A percentile compares a stretch with the other conserved stretches of the same genome.
Evolutionary conservation across 2,329 filamentous ascomycete genomes (phyloP).

Genomic region (Aspergillus cejpii): DNA sequence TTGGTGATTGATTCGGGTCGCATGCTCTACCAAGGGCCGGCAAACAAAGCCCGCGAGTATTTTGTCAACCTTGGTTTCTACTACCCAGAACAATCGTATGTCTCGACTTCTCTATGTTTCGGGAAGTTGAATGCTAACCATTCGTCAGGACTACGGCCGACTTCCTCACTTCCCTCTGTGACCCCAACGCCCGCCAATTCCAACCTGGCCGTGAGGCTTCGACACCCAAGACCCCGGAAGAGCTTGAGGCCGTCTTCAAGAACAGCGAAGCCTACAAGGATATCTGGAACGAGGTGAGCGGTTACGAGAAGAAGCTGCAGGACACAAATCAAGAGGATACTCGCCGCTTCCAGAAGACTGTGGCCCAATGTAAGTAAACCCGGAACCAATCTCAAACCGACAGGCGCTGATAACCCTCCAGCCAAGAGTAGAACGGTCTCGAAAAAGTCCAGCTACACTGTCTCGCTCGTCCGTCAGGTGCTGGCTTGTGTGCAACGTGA

Average conservation of each 20-base stretch:
- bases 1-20: conserved; percentile 67
- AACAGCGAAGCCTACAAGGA: conserved; percentile 56
- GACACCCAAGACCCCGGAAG: conserved; percentile 62
- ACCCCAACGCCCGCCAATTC: conserved; percentile 64
- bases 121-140: neutral
- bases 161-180: conserved; percentile 69
- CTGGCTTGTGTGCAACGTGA: conserved; percentile 57
- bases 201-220: conserved; percentile 58
- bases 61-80: conserved; percentile 61
- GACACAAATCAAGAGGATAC: conserved; percentile 55
- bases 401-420: too few relatives aligned
- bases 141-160: conserved; percentile 62
- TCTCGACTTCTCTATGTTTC: neutral
- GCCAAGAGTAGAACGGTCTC: conserved; percentile 58
- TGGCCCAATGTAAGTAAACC: conserved; percentile 50
- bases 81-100: conserved; percentile 46
- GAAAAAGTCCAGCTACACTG: conserved; percentile 68
- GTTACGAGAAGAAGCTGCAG: conserved; percentile 53
- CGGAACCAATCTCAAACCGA: too few relatives aligned
- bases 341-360: conserved; percentile 58
- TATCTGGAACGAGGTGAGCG: conserved; percentile 55
- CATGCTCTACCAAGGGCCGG: conserved; percentile 60
- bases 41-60: conserved; percentile 56
- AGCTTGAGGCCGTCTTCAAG: conserved; percentile 62
- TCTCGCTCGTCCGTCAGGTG: conserved; percentile 67